These are phyloP conservation scores for Ophiostoma pallidulum DNA, from an alignment of 2,329 filamentous ascomycete species.

Conservation along the genomic window DNA sequence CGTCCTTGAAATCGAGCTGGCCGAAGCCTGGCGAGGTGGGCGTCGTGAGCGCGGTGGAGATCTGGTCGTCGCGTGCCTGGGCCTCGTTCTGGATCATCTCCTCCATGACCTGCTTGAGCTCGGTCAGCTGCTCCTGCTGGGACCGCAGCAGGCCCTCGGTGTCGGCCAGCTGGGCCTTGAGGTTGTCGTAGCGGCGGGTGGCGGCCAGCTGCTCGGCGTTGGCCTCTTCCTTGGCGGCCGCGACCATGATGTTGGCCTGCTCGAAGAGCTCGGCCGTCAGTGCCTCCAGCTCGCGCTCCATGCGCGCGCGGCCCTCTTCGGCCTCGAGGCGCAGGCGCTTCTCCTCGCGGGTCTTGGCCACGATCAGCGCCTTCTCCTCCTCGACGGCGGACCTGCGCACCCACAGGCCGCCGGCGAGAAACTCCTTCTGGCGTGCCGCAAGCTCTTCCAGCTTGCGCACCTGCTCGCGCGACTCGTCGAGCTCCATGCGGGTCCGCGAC, in stretches of 20 bases:
- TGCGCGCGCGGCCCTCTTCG: slow-evolving; percentile 75
- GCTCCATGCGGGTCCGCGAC: slow-evolving; percentile 70
- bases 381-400: slow-evolving; percentile 68
- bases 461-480: slow-evolving; percentile 61
- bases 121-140: slow-evolving; percentile 84
- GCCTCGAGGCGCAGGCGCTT: slow-evolving; percentile 52
- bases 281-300: slow-evolving; percentile 85
- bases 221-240: slow-evolving; percentile 80
- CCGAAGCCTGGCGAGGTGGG: slow-evolving; percentile 73
- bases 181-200: slow-evolving; percentile 77
- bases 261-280: slow-evolving; percentile 91
- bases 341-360: slow-evolving; percentile 54
- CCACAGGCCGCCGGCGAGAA: slow-evolving; percentile 65
- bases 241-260: slow-evolving; percentile 98
- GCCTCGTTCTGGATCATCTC: slow-evolving; percentile 58
- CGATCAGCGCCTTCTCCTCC: slow-evolving; percentile 53
- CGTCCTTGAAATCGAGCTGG: slow-evolving; percentile 50
- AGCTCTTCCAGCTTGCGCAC: slow-evolving; percentile 57
- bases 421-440: slow-evolving; percentile 59
- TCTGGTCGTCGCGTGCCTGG: slow-evolving; percentile 48
- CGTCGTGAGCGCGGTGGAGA: slow-evolving; percentile 58
- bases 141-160: slow-evolving; percentile 77
- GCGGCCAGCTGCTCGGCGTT: slow-evolving; percentile 72
- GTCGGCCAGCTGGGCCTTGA: slow-evolving; percentile 76
- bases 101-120: slow-evolving; percentile 89